Evolutionary conservation across 352 stramenopile genomes (phyloP).

Genomic region (Phytophthora sp.): DNA sequence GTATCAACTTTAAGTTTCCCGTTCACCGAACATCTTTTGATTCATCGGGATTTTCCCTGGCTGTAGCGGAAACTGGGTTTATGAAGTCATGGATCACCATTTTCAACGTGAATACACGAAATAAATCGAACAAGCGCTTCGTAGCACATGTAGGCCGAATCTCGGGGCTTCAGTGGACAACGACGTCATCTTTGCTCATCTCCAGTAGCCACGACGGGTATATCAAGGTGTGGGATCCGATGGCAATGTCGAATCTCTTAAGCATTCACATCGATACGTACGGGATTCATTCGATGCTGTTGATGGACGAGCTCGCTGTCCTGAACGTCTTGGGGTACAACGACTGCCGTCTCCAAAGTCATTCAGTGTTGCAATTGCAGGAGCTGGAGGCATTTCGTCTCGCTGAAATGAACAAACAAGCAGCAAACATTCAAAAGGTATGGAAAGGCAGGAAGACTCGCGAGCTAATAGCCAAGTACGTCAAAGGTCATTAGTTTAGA

Average conservation of each 20-base stretch:
- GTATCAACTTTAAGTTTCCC: constrained; percentile 43
- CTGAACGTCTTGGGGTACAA: constrained; percentile 46
- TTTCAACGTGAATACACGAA: constrained; percentile 35
- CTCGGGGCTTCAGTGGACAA: constrained; percentile 60
- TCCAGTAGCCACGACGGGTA: constrained; percentile 66
- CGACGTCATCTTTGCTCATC: constrained; percentile 42
- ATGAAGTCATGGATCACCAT: constrained; percentile 69
- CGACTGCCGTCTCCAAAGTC: constrained; percentile 50
- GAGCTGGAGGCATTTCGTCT: constrained; percentile 51
- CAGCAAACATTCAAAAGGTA: constrained; percentile 60
- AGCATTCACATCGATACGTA: constrained; percentile 51
- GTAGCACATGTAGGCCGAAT: constrained; percentile 62
- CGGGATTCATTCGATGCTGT: constrained; percentile 47
- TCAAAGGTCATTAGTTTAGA: constrained; percentile 26
- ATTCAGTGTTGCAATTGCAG: constrained; percentile 39
- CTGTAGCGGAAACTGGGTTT: constrained; percentile 47
- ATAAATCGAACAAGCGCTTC: constrained; percentile 43
- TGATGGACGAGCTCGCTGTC: constrained; percentile 38
- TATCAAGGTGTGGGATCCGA: constrained; percentile 68
- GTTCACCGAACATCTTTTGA: constrained; percentile 55
- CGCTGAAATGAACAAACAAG: constrained; percentile 38
- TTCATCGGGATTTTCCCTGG: constrained; percentile 40
- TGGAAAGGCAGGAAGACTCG: constrained; percentile 63
- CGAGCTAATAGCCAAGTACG: constrained; percentile 56
- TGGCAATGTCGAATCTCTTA: constrained; percentile 29